Base-by-base conservation (phyloP, 192 early-diverging fungal species). In the Mycoemilia scoparia region DNA sequence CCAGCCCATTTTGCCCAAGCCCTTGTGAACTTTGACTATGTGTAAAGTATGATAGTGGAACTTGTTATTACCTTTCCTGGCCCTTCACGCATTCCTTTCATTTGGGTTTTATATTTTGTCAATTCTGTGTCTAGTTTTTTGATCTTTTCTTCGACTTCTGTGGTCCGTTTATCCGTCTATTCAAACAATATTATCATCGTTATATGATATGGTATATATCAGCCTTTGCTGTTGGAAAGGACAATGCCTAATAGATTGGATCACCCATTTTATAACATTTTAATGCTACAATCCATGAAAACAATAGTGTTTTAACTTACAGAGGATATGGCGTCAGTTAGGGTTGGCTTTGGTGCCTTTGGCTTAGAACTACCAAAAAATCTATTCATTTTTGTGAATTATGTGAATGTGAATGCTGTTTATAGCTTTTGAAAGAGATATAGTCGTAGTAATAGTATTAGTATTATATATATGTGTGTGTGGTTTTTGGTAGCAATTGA, bases 51-150 rank as follows among this genome's bases (percentile, higher is more conserved):
- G n/a, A n/a, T n/a, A 6, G 16, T 54, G 17, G 5, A 14, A 16
- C 23, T 29, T 66, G 76, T 76, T 47, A n/a, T n/a, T n/a, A n/a
- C n/a, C n/a, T 87, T 87, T 36, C 64, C 82, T 1, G 84, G 77
- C 1, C 84, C 82, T 12, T 86, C 82, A 14, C 78, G 67, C 88
- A 98, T 83, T 38, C 76, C 88, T 39, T 67, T 71, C 85, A 98
- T 83, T 47, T 95, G 88, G 29, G 96, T 89, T 43, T 77, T 71
- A 63, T 82, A 90, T 43, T 75, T 74, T 9, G 80, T 66, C 22
- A 98, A 67, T 51, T 96, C 87, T 21, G 80, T 87, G 39, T 98
- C 95, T 11, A 91, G 70, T 51, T 87, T 85, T 31, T 73, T 76
- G 37, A 98, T 89, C 54, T 95, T 95, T 43, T 85, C 85, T 36